phyloP scores from a whole-genome alignment of 2,329 filamentous ascomycete genomes.

The Pseudogymnoascus sp. region DNA sequence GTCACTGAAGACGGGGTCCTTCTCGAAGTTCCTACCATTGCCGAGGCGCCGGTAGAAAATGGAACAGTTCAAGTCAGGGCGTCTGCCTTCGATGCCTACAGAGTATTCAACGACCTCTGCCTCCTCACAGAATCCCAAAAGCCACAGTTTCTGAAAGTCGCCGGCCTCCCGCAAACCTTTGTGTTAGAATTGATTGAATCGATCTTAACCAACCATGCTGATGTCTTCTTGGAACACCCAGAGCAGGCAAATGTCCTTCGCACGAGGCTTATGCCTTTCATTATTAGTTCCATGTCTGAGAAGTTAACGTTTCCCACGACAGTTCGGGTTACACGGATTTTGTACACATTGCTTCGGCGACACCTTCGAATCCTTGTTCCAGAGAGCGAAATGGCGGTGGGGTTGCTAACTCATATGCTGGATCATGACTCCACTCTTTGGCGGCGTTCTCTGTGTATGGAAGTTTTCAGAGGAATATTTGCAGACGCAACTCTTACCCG shows the following conservation, averaged over 20 bases:
- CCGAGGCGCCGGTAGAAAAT: conserved; percentile 58
- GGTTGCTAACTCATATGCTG: conserved; percentile 73
- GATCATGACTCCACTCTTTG: conserved; percentile 76
- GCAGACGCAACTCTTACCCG: conserved; percentile 69
- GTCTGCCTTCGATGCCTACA: conserved; percentile 77
- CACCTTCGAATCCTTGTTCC: conserved; percentile 65
- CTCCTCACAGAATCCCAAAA: conserved; percentile 77
- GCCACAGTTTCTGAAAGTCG: conserved; percentile 72
- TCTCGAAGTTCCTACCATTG: conserved; percentile 48
- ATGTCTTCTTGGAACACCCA: conserved; percentile 65
- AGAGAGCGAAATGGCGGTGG: conserved; percentile 76
- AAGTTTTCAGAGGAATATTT: conserved; percentile 80
- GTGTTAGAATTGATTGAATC: conserved; percentile 89
- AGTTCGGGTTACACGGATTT: conserved; percentile 70
- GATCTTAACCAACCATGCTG: conserved; percentile 75
- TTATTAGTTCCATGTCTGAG: conserved; percentile 68
- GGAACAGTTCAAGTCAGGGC: conserved; percentile 58
- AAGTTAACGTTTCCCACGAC: conserved; percentile 72
- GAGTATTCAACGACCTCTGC: conserved; percentile 81
- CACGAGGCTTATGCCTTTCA: conserved; percentile 70
- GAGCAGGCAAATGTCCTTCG: conserved; percentile 76
- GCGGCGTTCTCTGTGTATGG: conserved; percentile 86
- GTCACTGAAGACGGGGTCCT: conserved; percentile 60
- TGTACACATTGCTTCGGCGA: conserved; percentile 71
- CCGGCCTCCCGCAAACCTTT: conserved; percentile 69